These are phyloP conservation scores for Microbotryomycetes sp. DNA, from an alignment of 1,284 basidiomycete species.

Conservation along the genomic window DNA sequence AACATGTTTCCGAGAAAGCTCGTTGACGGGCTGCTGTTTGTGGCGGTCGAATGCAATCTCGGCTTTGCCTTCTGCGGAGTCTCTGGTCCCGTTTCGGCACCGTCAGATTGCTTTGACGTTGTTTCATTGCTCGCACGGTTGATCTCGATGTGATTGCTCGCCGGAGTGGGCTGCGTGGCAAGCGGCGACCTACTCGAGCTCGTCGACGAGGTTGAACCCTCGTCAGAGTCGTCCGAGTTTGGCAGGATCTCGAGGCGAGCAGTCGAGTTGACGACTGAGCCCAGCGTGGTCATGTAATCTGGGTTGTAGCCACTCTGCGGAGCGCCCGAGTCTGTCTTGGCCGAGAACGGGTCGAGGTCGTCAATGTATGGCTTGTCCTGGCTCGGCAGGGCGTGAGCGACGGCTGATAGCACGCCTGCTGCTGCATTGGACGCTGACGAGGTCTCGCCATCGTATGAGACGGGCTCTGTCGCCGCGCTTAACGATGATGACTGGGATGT, in stretches of 20 bases:
- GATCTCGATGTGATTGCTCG: background rate
- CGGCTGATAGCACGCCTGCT: background rate
- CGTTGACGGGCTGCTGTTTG: background rate
- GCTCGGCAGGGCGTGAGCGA: background rate
- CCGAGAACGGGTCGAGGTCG: constrained; percentile 19
- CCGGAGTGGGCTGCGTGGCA: background rate
- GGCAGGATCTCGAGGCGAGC: constrained; percentile 13
- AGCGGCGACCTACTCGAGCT: background rate
- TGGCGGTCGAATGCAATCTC: too few relatives aligned
- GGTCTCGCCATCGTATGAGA: too few relatives aligned
- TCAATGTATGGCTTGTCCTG: background rate
- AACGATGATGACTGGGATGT: too few relatives aligned
- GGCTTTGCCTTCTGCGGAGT: background rate
- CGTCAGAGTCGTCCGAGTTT: constrained; percentile 4
- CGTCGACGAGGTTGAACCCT: background rate
- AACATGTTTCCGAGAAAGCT: constrained; percentile 14
- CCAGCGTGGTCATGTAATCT: background rate
- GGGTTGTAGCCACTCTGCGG: background rate
- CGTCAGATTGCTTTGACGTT: background rate
- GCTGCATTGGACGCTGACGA: too few relatives aligned
- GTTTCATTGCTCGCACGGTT: background rate
- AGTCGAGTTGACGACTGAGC: background rate
- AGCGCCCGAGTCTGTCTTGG: background rate
- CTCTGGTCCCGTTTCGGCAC: background rate
- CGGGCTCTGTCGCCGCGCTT: too few relatives aligned